Conservation (phyloP, 1,284 basidiomycete species). For the Cutaneotrichosporon sp. region DNA sequence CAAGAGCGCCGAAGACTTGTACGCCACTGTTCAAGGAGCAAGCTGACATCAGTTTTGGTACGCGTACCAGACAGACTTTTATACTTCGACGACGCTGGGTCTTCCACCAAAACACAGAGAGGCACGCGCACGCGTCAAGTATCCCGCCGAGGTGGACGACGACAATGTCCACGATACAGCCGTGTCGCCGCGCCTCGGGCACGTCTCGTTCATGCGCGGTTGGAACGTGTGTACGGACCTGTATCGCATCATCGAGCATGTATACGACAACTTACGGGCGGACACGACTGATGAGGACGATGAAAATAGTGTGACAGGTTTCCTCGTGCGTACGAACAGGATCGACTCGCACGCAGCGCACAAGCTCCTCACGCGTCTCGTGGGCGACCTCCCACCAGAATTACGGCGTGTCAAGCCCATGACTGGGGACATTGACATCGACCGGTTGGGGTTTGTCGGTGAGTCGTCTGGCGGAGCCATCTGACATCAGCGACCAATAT, state of each 20-base stretch:
- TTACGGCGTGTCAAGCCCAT: not conserved
- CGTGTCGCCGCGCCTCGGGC: not conserved
- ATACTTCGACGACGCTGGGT: not conserved
- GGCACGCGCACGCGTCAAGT: not conserved
- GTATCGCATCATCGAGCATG: conserved; percentile 9
- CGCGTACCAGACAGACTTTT: not conserved
- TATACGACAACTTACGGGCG: not conserved
- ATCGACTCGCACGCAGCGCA: not conserved
- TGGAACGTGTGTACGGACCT: conserved; percentile 5
- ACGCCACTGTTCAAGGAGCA: not conserved
- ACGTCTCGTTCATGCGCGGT: conserved; percentile 5
- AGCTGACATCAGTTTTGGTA: conserved; percentile 9
- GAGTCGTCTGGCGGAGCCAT: not conserved
- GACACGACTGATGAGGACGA: not conserved
- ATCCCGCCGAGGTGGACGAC: conserved; percentile 7
- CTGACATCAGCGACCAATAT: conserved; percentile 8
- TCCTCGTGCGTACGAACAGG: not conserved
- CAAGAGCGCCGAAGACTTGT: conserved; percentile 7
- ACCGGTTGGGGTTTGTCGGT: conserved; percentile 1
- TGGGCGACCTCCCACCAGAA: not conserved
- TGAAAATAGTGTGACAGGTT: not conserved
- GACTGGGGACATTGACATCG: not conserved
- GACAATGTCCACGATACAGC: not conserved
- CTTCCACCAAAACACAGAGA: not conserved
- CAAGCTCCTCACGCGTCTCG: not conserved